phyloP scores from a whole-genome alignment of 2,329 filamentous ascomycete genomes.

The Cercospora sp. region DNA sequence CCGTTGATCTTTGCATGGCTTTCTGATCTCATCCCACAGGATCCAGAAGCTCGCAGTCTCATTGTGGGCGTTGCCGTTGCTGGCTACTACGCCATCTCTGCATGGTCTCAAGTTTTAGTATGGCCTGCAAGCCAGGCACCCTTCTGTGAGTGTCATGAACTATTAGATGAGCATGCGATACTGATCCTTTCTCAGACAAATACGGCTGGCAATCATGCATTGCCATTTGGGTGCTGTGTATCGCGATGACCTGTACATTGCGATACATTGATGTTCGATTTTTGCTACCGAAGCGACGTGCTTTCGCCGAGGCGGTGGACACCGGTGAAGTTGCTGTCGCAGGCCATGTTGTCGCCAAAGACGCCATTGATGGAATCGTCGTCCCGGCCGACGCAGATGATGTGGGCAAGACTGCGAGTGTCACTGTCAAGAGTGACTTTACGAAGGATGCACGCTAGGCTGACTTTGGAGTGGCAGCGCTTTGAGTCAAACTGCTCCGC shows the following conservation, averaged over 20 bases:
- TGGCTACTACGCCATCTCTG: conserved; percentile 53
- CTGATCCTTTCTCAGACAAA: conserved; percentile 32
- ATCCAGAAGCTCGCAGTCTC: conserved; percentile 52
- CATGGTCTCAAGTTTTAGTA: conserved; percentile 55
- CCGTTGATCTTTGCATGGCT: conserved; percentile 57
- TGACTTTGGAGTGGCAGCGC: not conserved
- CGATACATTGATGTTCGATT: conserved; percentile 50
- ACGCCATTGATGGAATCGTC: conserved; percentile 7
- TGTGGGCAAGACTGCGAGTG: conserved; percentile 14
- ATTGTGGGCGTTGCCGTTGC: conserved; percentile 54
- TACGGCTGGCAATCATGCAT: conserved; percentile 54
- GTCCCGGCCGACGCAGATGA: not conserved
- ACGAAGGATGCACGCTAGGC: conserved; percentile 4
- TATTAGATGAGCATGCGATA: not conserved
- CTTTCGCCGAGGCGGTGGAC: conserved; percentile 27
- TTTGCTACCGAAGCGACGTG: conserved; percentile 34
- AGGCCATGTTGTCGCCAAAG: conserved; percentile 20
- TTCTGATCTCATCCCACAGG: conserved; percentile 53
- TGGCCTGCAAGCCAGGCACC: conserved; percentile 56
- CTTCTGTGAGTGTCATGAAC: conserved; percentile 37
- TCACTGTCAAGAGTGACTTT: conserved; percentile 8
- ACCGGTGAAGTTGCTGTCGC: conserved; percentile 26
- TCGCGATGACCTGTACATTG: conserved; percentile 48
- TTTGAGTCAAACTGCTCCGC: not conserved
- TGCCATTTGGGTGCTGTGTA: conserved; percentile 49